Evolutionary conservation across 345 rosid genomes (phyloP), one percentile per base, ranked within the genome.

Genomic region (Balakata baccata): DNA sequence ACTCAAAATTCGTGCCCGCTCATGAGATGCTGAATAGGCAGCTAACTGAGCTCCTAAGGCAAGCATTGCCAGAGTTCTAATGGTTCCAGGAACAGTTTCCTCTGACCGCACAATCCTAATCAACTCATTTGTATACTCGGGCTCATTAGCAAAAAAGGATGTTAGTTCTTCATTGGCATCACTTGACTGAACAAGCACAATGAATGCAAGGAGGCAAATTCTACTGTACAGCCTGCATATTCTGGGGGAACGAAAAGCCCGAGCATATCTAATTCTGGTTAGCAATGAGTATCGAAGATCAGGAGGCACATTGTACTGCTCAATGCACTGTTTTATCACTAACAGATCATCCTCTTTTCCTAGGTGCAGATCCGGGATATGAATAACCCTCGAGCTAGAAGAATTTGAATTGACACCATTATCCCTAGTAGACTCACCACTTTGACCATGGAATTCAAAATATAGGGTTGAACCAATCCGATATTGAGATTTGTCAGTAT

Each of bases 31-130:
- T 37, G 96, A 87, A 81, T 92, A 92, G 73, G 95, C 95, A 83
- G 97, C 98, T 74, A 94, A 81, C 66, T 94, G 98, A 46, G 97
- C 97, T 71, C 95, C 95, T 83, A 94, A 80, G 39, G 98, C 95
- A 81, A 86, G 91, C 98, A 94, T 92, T 50, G 97, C 91, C 77
- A 92, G 97, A 52, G 97, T 92, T 82, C 97, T 89, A 74, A 89
- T 89, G 64, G 84, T 83, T 69, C 98, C 97, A 63, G 94, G 92
- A 77, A 90, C 81, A 60, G 88, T 82, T 77, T 90, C 97, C 77
- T 94, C 98, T 7, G 98, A 86, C 16, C 90, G 86, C 76, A 94
- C 98, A 56, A 94, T 94, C 84, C 95, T 90, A 68, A 90, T 90
- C 66, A 94, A 79, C 82, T 94, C 98, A 82, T 90, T 92, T 73